A percentile compares a stretch with the other conserved stretches of the same genome.
Conservation (phyloP, 2,329 filamentous ascomycete species). For the Hortaea sp. region DNA sequence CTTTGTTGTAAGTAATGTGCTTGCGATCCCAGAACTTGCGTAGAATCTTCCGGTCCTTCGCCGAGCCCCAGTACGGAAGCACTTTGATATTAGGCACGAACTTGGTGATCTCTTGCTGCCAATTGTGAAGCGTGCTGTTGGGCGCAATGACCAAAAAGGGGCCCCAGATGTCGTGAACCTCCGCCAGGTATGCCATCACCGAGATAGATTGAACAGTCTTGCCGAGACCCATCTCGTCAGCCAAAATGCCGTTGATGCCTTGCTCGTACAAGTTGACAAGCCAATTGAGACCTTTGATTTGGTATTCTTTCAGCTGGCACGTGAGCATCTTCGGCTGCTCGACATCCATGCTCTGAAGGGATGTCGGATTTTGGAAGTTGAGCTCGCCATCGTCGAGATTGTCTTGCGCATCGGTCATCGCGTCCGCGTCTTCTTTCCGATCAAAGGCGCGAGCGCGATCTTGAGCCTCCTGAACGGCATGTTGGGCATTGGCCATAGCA, state of each 20-base stretch:
- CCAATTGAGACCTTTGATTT: slow-evolving; percentile 98
- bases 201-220: slow-evolving; percentile 99
- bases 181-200: slow-evolving; percentile 96
- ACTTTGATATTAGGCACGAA: slow-evolving; percentile 95
- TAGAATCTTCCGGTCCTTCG: slow-evolving; percentile 85
- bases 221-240: slow-evolving; percentile 98
- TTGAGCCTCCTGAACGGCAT: slow-evolving; percentile 88
- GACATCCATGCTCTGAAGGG: slow-evolving; percentile 86
- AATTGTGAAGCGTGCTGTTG: slow-evolving; percentile 94
- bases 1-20: slow-evolving; percentile 87
- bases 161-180: slow-evolving; percentile 96
- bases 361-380: slow-evolving; percentile 98
- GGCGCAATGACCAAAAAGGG: slow-evolving; percentile 95
- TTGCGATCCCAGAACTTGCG: slow-evolving; percentile 99
- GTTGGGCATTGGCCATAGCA: slow-evolving; percentile 91
- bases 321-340: slow-evolving; percentile 89
- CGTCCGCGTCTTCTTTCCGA: slow-evolving; percentile 53
- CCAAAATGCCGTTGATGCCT: slow-evolving; percentile 97
- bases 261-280: slow-evolving; percentile 98
- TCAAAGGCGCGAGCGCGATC: slow-evolving; percentile 91
- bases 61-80: slow-evolving; percentile 93
- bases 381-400: slow-evolving; percentile 89
- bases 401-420: slow-evolving; percentile 18
- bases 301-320: slow-evolving; percentile 94
- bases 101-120: slow-evolving; percentile 94